A percentile compares a stretch with the other conserved stretches of the same genome.
Evolutionary conservation across 345 rosid genomes (phyloP).

Genomic region (Streptanthus diversifolius): DNA sequence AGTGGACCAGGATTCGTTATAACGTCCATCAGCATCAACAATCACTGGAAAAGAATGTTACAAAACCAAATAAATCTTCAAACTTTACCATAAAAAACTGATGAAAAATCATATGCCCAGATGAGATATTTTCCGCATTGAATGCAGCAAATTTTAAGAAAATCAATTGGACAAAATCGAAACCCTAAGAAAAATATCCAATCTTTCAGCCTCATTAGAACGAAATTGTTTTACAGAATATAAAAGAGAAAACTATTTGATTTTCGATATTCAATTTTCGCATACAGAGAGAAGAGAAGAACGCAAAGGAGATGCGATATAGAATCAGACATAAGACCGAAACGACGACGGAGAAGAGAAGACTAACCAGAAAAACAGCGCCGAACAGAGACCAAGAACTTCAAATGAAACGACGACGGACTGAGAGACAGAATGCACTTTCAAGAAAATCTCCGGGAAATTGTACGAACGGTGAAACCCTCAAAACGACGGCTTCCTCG

Average conservation of each 20-base stretch:
- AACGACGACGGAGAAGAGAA: slow-evolving; percentile 53
- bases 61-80: slow-evolving; percentile 4
- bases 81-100: neutral
- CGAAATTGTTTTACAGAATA: neutral
- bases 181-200: slow-evolving; percentile 27
- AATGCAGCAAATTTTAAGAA: neutral
- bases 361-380: slow-evolving; percentile 31
- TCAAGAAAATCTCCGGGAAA: slow-evolving; percentile 21
- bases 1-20: slow-evolving; percentile 66
- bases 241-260: neutral
- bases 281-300: slow-evolving; percentile 5
- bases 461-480: slow-evolving; percentile 33
- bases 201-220: neutral
- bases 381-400: slow-evolving; percentile 30
- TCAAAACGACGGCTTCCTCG: slow-evolving; percentile 58
- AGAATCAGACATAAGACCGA: slow-evolving; percentile 23
- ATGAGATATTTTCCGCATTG: neutral
- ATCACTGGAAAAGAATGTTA: slow-evolving; percentile 4
- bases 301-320: neutral
- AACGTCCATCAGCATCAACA: slow-evolving; percentile 47
- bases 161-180: neutral
- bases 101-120: neutral
- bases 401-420: slow-evolving; percentile 51
- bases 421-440: neutral
- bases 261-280: neutral